Base-by-base conservation (phyloP, 1,284 basidiomycete genomes). In the Rhodotorula sp. region DNA sequence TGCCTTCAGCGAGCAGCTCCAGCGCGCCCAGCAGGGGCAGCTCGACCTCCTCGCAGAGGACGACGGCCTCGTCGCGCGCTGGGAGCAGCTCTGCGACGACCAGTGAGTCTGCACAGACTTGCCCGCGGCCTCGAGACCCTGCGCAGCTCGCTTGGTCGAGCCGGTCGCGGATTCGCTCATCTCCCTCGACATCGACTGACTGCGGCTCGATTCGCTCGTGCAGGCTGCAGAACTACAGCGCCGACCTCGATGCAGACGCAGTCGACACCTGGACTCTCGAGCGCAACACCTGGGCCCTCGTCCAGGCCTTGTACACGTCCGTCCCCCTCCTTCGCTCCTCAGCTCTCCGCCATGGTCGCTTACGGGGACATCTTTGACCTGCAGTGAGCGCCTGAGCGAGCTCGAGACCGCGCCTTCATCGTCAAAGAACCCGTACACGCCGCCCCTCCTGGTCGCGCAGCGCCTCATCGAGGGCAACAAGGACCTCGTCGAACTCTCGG, bases 211-310 rank as follows among this genome's bases (percentile, higher is more conserved):
- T 21, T 8, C 21, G 10, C 21, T 8, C 8, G 7, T 45, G 25
- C 71, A 73, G 70, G 50, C 69, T 71, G 57, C 60, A 70, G 21
- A 16, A 13, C 12, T 67, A 71, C 64, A 57, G 70, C 4, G 63
- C 80, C 59, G 78, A 81, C 53, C 81, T 76, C 19, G 67, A 84
- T 21, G 81, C 80, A 23, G 84, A 86, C 25, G 88, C 89, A 76
- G 73, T 88, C 1, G 87, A 89, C 46, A 82, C 87, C 3, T 81
- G 92, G 73, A 84, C 85, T 42, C 83, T 93, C 79, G 92, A 93
- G 80, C 84, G 87, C 57, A 88, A 90, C 80, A 93, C 92, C 1
- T 93, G 92, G 92, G 86, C 85, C 1, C 84, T 93, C 0, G 79
- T 93, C 7, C 90, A 92, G 80, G 87, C 87, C 7, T 83, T 93